phyloP scores from a whole-genome alignment of 1,284 basidiomycete genomes.

The Cryptococcus hybrid region DNA sequence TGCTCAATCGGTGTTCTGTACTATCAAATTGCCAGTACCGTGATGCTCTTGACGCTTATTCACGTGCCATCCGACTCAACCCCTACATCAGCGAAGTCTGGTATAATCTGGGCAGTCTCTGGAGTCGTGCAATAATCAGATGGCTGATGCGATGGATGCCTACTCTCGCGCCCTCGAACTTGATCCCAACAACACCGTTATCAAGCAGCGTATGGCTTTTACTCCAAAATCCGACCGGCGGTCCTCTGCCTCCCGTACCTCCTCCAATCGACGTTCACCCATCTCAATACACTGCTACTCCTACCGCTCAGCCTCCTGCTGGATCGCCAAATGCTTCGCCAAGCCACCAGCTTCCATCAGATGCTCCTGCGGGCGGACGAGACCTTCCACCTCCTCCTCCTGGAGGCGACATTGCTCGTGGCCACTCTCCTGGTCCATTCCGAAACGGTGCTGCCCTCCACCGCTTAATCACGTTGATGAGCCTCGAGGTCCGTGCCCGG shows the following conservation, averaged over 20 bases:
- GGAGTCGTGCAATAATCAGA: conserved; percentile 99
- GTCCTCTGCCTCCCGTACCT: conserved; percentile 73
- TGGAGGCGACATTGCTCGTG: conserved; percentile 21
- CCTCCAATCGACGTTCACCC: conserved; percentile 93
- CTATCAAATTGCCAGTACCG: conserved; percentile 99
- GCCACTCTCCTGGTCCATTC: conserved; percentile 40
- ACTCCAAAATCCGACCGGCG: conserved; percentile 77
- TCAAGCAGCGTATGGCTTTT: conserved; percentile 74
- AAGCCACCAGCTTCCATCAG: conserved; percentile 11
- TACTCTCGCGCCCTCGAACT: conserved; percentile 90
- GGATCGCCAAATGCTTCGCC: conserved; percentile 27
- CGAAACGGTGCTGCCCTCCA: conserved; percentile 42
- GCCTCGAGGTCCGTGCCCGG: conserved; percentile 42
- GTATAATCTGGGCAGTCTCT: conserved; percentile 96
- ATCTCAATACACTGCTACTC: conserved; percentile 73
- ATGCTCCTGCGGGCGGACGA: conserved; percentile 22
- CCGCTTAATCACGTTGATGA: conserved; percentile 46
- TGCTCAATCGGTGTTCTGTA: conserved; percentile 99
- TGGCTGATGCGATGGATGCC: conserved; percentile 96
- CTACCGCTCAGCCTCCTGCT: conserved; percentile 24
- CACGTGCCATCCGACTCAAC: conserved; percentile 95
- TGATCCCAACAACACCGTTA: conserved; percentile 74
- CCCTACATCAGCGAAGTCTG: conserved; percentile 99
- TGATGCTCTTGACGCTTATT: conserved; percentile 97
- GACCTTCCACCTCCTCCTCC: conserved; percentile 42